Evolutionary conservation across 345 rosid genomes (phyloP).

Genomic region (Rhodomyrtus tomentosa): DNA sequence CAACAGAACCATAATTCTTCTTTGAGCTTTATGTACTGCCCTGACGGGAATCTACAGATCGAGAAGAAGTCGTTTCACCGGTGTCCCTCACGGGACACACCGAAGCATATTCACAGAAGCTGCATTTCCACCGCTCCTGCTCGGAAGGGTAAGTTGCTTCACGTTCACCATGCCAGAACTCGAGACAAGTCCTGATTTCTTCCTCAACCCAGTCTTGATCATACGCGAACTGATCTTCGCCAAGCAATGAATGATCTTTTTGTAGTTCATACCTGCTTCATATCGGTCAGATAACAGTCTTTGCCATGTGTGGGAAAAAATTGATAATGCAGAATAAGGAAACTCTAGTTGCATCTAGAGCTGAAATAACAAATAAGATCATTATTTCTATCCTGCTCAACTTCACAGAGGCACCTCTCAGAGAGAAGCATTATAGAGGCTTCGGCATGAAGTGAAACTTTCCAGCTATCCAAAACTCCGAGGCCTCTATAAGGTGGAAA

Average conservation of each 20-base stretch:
- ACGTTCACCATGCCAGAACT: constrained; percentile 54
- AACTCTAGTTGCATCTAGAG: background rate
- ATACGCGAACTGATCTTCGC: constrained; percentile 49
- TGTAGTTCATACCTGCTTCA: constrained; percentile 64
- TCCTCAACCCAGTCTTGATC: constrained; percentile 40
- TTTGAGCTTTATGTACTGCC: background rate
- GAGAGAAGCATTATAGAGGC: background rate
- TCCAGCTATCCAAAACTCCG: background rate
- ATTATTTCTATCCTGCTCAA: background rate
- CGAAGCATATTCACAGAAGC: constrained; percentile 40
- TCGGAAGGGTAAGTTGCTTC: constrained; percentile 48
- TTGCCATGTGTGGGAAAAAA: background rate
- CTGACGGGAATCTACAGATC: constrained; percentile 2
- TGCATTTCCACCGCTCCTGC: constrained; percentile 86
- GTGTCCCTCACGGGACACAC: constrained; percentile 26
- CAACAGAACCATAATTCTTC: background rate
- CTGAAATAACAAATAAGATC: background rate
- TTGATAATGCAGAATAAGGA: background rate
- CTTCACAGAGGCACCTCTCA: background rate
- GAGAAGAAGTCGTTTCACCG: background rate
- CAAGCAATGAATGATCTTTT: constrained; percentile 48
- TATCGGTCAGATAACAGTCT: background rate
- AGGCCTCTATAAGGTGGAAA: background rate
- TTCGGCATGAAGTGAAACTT: background rate
- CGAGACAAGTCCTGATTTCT: constrained; percentile 29